Evolutionary conservation across 139 green algal genomes (phyloP).

Genomic region (Chlorella sp.): DNA sequence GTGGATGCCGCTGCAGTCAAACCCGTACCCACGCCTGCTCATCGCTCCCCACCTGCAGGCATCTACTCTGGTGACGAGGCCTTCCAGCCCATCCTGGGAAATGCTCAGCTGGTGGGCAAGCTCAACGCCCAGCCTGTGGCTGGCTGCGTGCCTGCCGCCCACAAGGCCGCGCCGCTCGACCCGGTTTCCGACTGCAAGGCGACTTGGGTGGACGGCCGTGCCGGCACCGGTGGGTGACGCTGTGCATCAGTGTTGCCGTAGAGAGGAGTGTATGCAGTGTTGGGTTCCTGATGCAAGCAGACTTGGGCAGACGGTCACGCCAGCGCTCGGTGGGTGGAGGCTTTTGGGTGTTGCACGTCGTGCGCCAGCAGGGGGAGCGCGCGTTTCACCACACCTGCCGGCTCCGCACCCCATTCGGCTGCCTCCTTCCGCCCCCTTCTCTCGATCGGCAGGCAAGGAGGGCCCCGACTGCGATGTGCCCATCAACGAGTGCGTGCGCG

Average conservation of each 20-base stretch:
- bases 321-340: too few species aligned
- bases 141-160: not conserved
- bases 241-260: not conserved
- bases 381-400: not conserved
- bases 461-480: constrained; percentile 56
- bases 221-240: constrained; percentile 46
- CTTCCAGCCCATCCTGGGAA: constrained; percentile 39
- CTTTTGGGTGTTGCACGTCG: too few species aligned
- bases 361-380: too few species aligned
- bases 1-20: not conserved
- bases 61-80: constrained; percentile 46
- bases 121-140: constrained; percentile 17
- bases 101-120: constrained; percentile 35
- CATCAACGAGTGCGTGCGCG: constrained; percentile 69
- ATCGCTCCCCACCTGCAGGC: not conserved
- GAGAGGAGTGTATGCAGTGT: too few species aligned
- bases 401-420: too few species aligned
- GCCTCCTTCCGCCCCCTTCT: not conserved
- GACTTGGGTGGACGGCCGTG: constrained; percentile 48
- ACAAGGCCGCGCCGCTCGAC: not conserved
- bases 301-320: too few species aligned
- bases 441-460: constrained; percentile 39
- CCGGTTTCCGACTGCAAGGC: constrained; percentile 31
- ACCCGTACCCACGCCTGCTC: not conserved
- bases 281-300: too few species aligned